These are phyloP conservation scores for Candida alai DNA, from an alignment of 805 yeast genomes.

Conservation along the genomic window DNA sequence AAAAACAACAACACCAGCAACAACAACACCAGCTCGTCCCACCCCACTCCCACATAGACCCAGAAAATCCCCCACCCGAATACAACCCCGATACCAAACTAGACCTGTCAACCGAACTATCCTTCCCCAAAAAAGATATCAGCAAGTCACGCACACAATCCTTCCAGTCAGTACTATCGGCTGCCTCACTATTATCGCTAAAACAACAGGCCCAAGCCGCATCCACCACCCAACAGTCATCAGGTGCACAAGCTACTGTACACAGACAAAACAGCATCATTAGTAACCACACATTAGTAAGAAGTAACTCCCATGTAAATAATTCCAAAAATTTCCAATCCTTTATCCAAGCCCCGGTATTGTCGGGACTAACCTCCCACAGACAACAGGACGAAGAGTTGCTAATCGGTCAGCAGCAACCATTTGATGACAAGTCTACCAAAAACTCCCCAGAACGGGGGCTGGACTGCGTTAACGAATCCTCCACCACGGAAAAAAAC, in stretches of 20 bases:
- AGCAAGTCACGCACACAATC: slow-evolving; percentile 37
- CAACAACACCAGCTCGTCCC: background rate
- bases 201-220: slow-evolving; percentile 25
- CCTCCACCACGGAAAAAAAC: background rate
- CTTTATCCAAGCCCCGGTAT: slow-evolving; percentile 44
- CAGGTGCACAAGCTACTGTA: slow-evolving; percentile 9
- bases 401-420: slow-evolving; percentile 37
- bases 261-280: slow-evolving; percentile 4
- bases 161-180: slow-evolving; percentile 41
- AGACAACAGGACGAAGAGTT: slow-evolving; percentile 25
- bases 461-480: slow-evolving; percentile 3
- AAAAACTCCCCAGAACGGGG: slow-evolving; percentile 1
- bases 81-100: slow-evolving; percentile 1
- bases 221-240: slow-evolving; percentile 6
- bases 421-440: slow-evolving; percentile 27
- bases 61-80: background rate
- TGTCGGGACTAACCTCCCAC: slow-evolving; percentile 32
- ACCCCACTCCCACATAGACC: background rate
- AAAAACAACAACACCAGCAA: slow-evolving; percentile 1
- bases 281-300: slow-evolving; percentile 7
- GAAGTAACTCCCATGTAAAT: slow-evolving; percentile 19
- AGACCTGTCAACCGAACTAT: slow-evolving; percentile 16
- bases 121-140: slow-evolving; percentile 38
- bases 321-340: slow-evolving; percentile 38
- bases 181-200: slow-evolving; percentile 39